Evolutionary conservation across 768 basidiomycete species (phyloP).

Genomic region (Collybia sordida): DNA sequence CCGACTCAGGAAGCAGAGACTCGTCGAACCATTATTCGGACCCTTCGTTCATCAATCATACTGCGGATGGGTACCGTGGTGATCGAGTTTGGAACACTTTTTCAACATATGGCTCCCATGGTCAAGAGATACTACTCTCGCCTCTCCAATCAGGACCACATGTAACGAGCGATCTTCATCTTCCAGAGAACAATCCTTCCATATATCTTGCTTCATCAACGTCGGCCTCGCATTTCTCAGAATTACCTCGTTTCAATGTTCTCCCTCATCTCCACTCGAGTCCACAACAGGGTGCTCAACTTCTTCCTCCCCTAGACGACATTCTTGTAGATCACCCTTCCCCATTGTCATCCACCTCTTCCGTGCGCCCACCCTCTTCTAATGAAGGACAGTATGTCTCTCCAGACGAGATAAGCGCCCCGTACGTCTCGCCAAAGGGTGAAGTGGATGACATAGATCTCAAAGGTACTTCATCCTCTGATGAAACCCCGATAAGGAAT

Average conservation of each 20-base stretch:
- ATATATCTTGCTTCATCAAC: background rate
- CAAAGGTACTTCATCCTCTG: background rate
- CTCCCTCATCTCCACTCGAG: background rate
- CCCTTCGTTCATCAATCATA: background rate
- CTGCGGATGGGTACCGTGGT: too few relatives aligned
- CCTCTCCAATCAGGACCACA: conserved; percentile 3
- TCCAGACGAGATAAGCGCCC: conserved; percentile 16
- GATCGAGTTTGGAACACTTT: background rate
- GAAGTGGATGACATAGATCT: background rate
- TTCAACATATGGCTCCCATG: conserved; percentile 5
- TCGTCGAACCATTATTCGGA: background rate
- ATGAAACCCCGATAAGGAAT: background rate
- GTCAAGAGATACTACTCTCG: conserved; percentile 6
- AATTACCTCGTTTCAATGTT: conserved; percentile 1
- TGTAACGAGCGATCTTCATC: background rate
- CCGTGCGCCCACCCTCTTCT: conserved; percentile 3
- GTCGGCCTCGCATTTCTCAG: background rate
- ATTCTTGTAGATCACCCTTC: background rate
- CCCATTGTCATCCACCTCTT: background rate
- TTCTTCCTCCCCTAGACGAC: background rate
- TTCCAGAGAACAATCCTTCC: conserved; percentile 4
- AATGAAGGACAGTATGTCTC: conserved; percentile 11
- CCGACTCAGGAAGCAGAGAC: background rate
- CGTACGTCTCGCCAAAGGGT: conserved; percentile 11
- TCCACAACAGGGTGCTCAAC: conserved; percentile 6